Base-by-base conservation (phyloP, 345 rosid species). In the Pistacia atlantica region DNA sequence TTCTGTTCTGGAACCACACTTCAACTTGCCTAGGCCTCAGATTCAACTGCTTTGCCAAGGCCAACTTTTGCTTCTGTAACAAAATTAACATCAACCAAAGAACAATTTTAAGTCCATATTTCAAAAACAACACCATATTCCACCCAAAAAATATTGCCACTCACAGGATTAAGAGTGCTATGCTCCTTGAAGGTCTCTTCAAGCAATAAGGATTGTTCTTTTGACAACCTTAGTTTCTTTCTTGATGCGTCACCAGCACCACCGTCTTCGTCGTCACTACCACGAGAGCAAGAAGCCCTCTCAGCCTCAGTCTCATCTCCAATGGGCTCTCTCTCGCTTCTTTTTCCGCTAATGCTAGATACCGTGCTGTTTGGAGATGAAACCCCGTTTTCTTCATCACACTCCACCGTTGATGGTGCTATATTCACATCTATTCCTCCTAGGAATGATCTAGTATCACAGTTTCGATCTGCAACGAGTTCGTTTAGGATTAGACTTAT, bases 1-100 rank as follows among this genome's bases (percentile, higher is more conserved):
- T 88, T 72, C 97, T 77, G 80, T 93, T 93, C 83, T 93, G 98
- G 70, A 93, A 93, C 98, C 97, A 93, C 64, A 93, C 98, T 77
- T 93, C 97, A 78, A 93, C 97, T 81, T 93, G 98, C 60, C 98
- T 88, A 5, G 97, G 83, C 86, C 83, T 88, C 56, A 93, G 92
- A 79, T 88, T 89, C 87, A 93, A 84, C 86, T 88, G 89, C 79
- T 88, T 89, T 7, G 95, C 91, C 81, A 93, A 71, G 11, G 88
- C 97, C 77, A 85, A 65, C 86, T 92, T 93, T 80, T 90, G 95
- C 75, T 90, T 93, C 98, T 93, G 90, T 16, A 76, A 74, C 54
- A 74, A 25, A 65, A 25, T 25, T 25, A 25, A 52, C 16, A 49
- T 51, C 20, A 28, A 49, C 54, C 45, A 73, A 20, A 80, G 35